These are phyloP conservation scores for Mycosarcoma mackinlayi DNA, from an alignment of 1,284 basidiomycete species.

Conservation along the genomic window DNA sequence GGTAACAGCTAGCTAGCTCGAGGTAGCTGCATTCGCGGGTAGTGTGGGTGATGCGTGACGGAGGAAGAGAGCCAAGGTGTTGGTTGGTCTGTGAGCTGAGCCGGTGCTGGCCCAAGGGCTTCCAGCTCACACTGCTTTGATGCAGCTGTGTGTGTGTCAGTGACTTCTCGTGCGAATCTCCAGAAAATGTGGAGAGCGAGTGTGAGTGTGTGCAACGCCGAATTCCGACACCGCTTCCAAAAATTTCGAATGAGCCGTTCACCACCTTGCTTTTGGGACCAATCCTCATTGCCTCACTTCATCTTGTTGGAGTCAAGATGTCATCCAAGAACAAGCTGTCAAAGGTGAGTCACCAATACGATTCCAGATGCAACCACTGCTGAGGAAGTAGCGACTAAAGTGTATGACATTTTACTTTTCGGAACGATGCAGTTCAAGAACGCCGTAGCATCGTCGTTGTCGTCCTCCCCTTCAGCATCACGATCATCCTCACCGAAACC, in stretches of 20 bases:
- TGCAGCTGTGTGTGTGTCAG: background rate
- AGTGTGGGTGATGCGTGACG: background rate
- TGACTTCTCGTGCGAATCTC: slow-evolving; percentile 37
- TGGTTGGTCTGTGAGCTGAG: slow-evolving; percentile 28
- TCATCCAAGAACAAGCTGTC: slow-evolving; percentile 22
- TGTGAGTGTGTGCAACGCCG: background rate
- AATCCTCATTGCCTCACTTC: too few relatives aligned
- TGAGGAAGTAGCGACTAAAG: too few relatives aligned
- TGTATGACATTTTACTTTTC: background rate
- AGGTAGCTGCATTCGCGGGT: background rate
- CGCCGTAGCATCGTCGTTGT: slow-evolving; percentile 22
- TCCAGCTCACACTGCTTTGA: slow-evolving; percentile 30
- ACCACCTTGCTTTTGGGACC: background rate
- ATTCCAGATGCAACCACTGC: background rate
- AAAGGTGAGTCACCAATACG: slow-evolving; percentile 13
- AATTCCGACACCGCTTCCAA: slow-evolving; percentile 13
- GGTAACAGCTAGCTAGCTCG: too few relatives aligned
- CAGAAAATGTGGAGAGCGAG: slow-evolving; percentile 23
- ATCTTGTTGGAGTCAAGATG: slow-evolving; percentile 6
- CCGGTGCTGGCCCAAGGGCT: background rate
- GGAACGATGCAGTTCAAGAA: slow-evolving; percentile 15
- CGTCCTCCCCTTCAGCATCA: slow-evolving; percentile 2
- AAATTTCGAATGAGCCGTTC: slow-evolving; percentile 7
- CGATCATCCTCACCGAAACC: slow-evolving; percentile 3
- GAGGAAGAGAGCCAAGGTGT: background rate